Evolutionary conservation across 352 stramenopile genomes (phyloP), one percentile per base, ranked within the genome.

Genomic region (Pythium vanterpoolii): DNA sequence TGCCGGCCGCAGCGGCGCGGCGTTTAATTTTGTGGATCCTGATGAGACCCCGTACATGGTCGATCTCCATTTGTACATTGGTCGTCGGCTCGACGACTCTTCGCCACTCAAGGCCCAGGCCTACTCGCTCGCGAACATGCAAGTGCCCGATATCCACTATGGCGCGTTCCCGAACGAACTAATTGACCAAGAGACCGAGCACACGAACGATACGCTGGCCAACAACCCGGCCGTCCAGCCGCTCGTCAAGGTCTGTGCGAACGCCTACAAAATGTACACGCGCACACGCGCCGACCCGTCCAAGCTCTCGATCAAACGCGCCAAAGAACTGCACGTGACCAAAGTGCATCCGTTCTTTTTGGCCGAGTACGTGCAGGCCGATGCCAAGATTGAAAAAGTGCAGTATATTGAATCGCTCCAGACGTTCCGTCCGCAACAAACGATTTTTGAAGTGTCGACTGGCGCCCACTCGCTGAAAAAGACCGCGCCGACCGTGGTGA

Each of bases 41-140:
- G 96, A 99, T 59, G 98, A 99, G 70, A 74, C 98, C 47, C 94
- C 97, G 13, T 99, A 99, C 76, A 98, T 99, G 92, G 88, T 99
- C 23, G 98, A 99, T 71, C 62, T 99, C 33, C 90, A 98, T 69
- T 59, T 98, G 40, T 99, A 98, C 74, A 87, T 99, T 34, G 95
- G 94, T 39, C 87, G 87, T 2, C 83, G 83, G 18, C 72, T 93
- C 26, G 83, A 87, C 24, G 83, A 92, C 60, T 92, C 83, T 26
- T 84, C 76, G 5, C 86, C 83, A 0, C 64, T 73, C 28, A 73
- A 73, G 8, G 69, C 68, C 6, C 71, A 76, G 62, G 72, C 82
- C 13, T 99, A 99, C 79, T 86, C 76, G 4, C 71, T 99, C 4
- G 66, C 73, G 33, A 84, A 91, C 16, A 99, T 99, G 96, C 95